Evolutionary conservation across 805 yeast species (phyloP).

Genomic region (Ogataea salicorniae): DNA sequence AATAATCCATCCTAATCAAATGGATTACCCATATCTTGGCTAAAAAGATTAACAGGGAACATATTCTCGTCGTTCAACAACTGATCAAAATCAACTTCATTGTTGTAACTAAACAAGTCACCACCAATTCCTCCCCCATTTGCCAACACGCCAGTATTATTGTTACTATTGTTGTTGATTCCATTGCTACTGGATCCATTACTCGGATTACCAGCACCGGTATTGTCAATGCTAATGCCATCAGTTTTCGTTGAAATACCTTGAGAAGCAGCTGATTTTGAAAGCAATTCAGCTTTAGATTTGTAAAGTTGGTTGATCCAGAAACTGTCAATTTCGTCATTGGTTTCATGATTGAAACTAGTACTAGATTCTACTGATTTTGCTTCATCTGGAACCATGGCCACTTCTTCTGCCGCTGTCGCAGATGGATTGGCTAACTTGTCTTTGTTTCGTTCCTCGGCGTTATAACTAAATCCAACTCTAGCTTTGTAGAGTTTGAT

Average conservation of each 20-base stretch:
- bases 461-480: neutral
- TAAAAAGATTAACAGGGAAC: neutral
- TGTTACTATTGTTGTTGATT: neutral
- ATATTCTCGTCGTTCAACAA: neutral
- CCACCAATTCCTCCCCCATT: neutral
- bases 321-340: constrained; percentile 19
- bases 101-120: neutral
- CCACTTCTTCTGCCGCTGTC: neutral
- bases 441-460: neutral
- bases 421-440: neutral
- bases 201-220: neutral
- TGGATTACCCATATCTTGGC: neutral
- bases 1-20: neutral
- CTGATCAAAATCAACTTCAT: constrained; percentile 2
- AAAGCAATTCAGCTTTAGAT: neutral
- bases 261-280: neutral
- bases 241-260: neutral
- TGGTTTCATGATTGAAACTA: constrained; percentile 6
- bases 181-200: no score
- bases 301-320: constrained; percentile 21
- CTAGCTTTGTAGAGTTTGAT: neutral
- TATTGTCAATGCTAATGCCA: neutral
- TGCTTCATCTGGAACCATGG: neutral
- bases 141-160: neutral
- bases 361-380: neutral